phyloP scores from a whole-genome alignment of 768 basidiomycete genomes.

The Kwoniella heveanensis region DNA sequence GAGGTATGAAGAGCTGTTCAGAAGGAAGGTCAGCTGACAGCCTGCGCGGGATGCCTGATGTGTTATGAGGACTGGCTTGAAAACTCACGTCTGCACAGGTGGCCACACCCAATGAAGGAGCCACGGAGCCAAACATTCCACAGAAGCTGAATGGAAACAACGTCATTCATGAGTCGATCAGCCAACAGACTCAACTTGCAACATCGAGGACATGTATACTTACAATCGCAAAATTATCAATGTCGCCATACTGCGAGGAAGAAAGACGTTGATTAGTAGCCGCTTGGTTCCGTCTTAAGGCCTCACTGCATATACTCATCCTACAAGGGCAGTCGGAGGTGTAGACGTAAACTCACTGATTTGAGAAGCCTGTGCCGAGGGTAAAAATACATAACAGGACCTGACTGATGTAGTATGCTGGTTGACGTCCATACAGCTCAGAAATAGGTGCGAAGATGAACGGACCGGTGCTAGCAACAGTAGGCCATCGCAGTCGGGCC shows the following conservation, averaged over 20 bases:
- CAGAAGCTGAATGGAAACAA: constrained; percentile 25
- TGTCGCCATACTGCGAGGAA: constrained; percentile 32
- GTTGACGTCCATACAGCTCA: constrained; percentile 49
- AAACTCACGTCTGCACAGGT: constrained; percentile 47
- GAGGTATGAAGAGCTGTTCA: constrained; percentile 34
- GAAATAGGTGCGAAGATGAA: constrained; percentile 51
- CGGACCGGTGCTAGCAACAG: constrained; percentile 38
- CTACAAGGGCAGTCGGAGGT: neutral
- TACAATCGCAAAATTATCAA: constrained; percentile 45
- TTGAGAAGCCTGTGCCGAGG: constrained; percentile 38
- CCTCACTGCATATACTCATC: too few relatives aligned
- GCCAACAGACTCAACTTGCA: too few relatives aligned
- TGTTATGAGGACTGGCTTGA: neutral
- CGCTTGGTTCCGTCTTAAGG: too few relatives aligned
- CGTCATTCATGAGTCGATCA: neutral
- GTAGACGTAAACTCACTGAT: constrained; percentile 33
- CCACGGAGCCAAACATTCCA: constrained; percentile 44
- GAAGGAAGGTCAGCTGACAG: constrained; percentile 1
- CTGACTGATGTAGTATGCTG: constrained; percentile 40
- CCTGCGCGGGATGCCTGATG: too few relatives aligned
- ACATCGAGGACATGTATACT: neutral
- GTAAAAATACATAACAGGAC: constrained; percentile 39
- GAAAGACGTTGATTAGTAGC: too few relatives aligned
- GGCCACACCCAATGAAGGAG: constrained; percentile 49
- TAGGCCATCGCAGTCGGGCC: neutral